Evolutionary conservation across 73 alveolate species (phyloP).

Genomic region (Durusdinium trenchii): DNA sequence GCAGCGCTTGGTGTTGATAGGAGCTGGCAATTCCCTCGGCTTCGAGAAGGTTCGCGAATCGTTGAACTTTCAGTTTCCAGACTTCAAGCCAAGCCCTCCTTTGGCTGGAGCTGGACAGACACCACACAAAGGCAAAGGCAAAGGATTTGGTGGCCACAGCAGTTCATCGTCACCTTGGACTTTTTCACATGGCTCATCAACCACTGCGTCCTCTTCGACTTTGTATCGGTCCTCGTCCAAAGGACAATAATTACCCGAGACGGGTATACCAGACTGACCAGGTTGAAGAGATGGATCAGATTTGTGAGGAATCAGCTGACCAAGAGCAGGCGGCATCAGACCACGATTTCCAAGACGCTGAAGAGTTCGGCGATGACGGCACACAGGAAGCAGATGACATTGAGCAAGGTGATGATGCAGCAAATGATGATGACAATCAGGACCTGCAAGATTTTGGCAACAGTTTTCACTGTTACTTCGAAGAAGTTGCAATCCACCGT

Average conservation of each 20-base stretch:
- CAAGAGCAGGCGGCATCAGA: not conserved
- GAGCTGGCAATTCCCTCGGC: not conserved
- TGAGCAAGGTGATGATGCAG: not conserved
- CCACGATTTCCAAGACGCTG: not conserved
- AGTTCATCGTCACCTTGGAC: not conserved
- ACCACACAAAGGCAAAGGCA: not conserved
- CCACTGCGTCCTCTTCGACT: not conserved
- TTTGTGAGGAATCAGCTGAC: not conserved
- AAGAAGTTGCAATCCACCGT: constrained; percentile 6
- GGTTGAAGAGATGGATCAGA: not conserved
- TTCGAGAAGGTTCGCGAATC: not conserved
- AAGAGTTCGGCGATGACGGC: no score
- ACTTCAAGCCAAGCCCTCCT: not conserved
- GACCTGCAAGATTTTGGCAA: not conserved
- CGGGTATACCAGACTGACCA: not conserved
- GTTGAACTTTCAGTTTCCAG: constrained; percentile 17
- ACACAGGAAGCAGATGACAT: not conserved
- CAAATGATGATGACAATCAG: not conserved
- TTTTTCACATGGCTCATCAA: not conserved
- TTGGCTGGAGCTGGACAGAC: not conserved
- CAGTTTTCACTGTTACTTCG: not conserved
- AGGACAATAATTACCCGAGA: not conserved
- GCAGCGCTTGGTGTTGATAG: not conserved
- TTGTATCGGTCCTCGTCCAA: not conserved
- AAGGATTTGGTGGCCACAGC: not conserved